Percentiles rank a stretch among this genome's conserved stretches.
phyloP scores from a whole-genome alignment of 257 asterid genomes.

The Petunia axillaris region DNA sequence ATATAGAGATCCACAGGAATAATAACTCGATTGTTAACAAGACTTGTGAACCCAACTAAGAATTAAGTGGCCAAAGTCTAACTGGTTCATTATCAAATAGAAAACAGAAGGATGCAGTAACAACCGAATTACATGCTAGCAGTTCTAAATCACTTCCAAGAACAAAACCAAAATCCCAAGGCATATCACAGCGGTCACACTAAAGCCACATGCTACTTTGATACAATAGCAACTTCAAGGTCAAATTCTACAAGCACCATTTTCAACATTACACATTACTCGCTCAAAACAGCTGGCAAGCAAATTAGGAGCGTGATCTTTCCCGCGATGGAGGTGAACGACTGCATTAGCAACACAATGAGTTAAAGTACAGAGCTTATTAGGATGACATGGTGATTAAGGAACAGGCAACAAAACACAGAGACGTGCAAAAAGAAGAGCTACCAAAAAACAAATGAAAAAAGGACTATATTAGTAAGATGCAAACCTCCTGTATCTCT shows the following conservation, averaged over 20 bases:
- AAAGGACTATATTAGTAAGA: not conserved
- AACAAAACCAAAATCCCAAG: not conserved
- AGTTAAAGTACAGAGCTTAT: not conserved
- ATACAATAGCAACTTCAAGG: slow-evolving; percentile 16
- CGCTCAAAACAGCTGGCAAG: slow-evolving; percentile 12
- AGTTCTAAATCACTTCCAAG: slow-evolving; percentile 17
- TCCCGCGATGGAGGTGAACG: slow-evolving; percentile 49
- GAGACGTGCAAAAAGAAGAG: not conserved
- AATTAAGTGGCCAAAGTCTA: not conserved
- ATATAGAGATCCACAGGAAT: not conserved
- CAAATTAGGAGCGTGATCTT: slow-evolving; percentile 41
- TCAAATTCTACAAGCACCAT: slow-evolving; percentile 16
- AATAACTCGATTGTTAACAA: not conserved
- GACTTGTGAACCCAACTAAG: not conserved
- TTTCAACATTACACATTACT: slow-evolving; percentile 20
- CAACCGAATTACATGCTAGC: not conserved
- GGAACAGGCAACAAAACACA: not conserved
- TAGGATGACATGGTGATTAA: not conserved
- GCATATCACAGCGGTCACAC: not conserved
- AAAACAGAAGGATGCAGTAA: not conserved
- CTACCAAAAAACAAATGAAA: not conserved
- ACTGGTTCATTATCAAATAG: not conserved
- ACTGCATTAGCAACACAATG: slow-evolving; percentile 45
- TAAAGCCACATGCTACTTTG: slow-evolving; percentile 9
- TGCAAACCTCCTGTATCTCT: slow-evolving; percentile 50